Base-by-base conservation (phyloP, 768 basidiomycete species). In the Hebeloma cylindrosporum region DNA sequence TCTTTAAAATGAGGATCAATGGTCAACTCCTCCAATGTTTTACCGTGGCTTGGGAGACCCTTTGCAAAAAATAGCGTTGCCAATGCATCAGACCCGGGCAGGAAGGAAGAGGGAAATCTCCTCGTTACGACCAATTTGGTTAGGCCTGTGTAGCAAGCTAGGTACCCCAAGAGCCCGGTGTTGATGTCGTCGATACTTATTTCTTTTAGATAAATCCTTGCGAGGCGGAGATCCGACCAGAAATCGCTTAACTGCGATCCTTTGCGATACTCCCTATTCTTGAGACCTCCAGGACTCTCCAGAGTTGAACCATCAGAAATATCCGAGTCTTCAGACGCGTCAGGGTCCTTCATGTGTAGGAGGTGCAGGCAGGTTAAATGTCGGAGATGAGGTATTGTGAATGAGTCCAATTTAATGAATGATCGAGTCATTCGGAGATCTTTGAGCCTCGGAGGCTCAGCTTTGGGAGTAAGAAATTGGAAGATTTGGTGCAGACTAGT, bases 341-440 rank as follows among this genome's bases (percentile, higher is more conserved):
- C 16, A 6, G 44, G 39, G 9, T 42, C 23, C 14, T 41, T 10
- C 25, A 47, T 47, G 26, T 29, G 25, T 7, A 34, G 34, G 11
- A 51, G 29, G 25, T 43, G 20, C 11, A 51, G 29, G 2, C 45
- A 42, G 4, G 29, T 38, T 2, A 51, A 41, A 16, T 43, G 38
- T 16, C 35, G 34, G 5, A 51, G 35, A 20, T 51, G 50, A 2
- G 40, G 45, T 14, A 47, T 21, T 1, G 30, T 38, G 4, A 20
- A 22, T 6, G 26, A 14, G 20, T 51, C 45, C 13, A 51, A 10
- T 18, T 37, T 31, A 18, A 51, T 26, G 21, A 38, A 47, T 10
- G 28, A 17, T 25, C 28, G 37, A 7, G 32, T 23, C 20, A 51
- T 18, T 9, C 21, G 17, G 7, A 51, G 40, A 8, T 38, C 36